These are phyloP conservation scores for Acrasis kona DNA, from an alignment of 78 protist species.

Conservation along the genomic window DNA sequence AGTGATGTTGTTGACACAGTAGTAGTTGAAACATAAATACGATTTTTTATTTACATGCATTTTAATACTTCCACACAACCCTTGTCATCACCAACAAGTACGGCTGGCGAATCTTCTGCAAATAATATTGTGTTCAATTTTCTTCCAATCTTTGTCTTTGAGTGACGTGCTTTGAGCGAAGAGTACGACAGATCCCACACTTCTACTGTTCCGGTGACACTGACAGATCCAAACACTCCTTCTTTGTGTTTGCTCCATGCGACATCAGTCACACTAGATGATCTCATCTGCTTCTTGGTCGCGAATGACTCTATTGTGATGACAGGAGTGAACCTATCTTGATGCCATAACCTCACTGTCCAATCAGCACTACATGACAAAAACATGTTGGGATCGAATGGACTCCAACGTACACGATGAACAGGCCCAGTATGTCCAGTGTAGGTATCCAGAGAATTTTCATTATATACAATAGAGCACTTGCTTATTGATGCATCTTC, in stretches of 20 bases:
- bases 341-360: slow-evolving; percentile 38
- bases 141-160: not conserved
- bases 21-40: too few relatives aligned
- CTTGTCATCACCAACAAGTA: slow-evolving; percentile 14
- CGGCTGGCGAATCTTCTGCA: slow-evolving; percentile 21
- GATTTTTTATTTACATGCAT: too few relatives aligned
- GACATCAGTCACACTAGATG: slow-evolving; percentile 28
- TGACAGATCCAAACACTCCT: slow-evolving; percentile 34
- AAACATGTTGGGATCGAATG: slow-evolving; percentile 26
- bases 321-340: slow-evolving; percentile 3
- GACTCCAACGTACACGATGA: slow-evolving; percentile 39
- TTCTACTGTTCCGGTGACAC: slow-evolving; percentile 34
- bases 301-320: not conserved
- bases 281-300: too few relatives aligned
- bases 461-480: slow-evolving; percentile 58
- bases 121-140: slow-evolving; percentile 6
- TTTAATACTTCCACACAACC: slow-evolving; percentile 9
- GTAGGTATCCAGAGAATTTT: slow-evolving; percentile 46
- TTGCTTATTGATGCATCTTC: slow-evolving; percentile 64
- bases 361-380: slow-evolving; percentile 53
- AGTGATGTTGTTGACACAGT: too few relatives aligned
- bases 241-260: slow-evolving; percentile 28
- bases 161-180: not conserved
- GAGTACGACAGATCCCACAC: slow-evolving; percentile 43
- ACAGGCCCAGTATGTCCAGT: slow-evolving; percentile 51